Evolutionary conservation across 768 basidiomycete species (phyloP).

Genomic region (Mycena albidolilacea): DNA sequence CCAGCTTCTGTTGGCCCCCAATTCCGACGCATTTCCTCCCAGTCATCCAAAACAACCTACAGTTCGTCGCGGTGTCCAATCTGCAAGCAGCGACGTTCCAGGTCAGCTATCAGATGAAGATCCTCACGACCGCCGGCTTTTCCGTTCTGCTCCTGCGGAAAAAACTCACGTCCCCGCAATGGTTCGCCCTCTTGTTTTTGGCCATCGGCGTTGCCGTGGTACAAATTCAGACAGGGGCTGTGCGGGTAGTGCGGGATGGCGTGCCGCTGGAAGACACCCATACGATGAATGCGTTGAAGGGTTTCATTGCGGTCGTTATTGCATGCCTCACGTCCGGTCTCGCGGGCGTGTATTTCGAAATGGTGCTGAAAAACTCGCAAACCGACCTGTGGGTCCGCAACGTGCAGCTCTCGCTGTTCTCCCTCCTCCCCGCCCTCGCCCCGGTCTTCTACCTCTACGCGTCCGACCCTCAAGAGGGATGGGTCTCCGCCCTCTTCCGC

Average conservation of each 20-base stretch:
- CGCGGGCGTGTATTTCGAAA: constrained; percentile 98
- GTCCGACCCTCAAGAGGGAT: constrained; percentile 51
- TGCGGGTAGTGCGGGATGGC: constrained; percentile 41
- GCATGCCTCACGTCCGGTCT: constrained; percentile 97
- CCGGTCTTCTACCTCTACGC: constrained; percentile 77
- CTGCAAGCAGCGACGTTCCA: constrained; percentile 97
- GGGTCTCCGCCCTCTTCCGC: constrained; percentile 73
- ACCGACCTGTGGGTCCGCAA: constrained; percentile 97
- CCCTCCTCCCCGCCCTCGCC: constrained; percentile 87
- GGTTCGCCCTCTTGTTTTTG: constrained; percentile 88
- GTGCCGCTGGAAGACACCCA: constrained; percentile 51
- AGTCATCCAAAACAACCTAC: constrained; percentile 96
- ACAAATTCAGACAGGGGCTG: constrained; percentile 77
- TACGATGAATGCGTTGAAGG: constrained; percentile 86
- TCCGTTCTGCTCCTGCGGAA: constrained; percentile 87
- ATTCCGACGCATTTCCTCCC: constrained; percentile 20
- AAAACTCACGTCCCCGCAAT: constrained; percentile 80
- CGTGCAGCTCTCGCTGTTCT: constrained; percentile 95
- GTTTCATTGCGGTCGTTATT: constrained; percentile 90
- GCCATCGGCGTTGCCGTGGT: constrained; percentile 93
- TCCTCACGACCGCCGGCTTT: constrained; percentile 93
- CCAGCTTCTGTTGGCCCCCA: not conserved
- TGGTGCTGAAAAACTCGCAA: constrained; percentile 93
- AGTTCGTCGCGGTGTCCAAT: constrained; percentile 95
- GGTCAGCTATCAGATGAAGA: constrained; percentile 98